A percentile compares a stretch with the other conserved stretches of the same genome.
Evolutionary conservation across 2,329 filamentous ascomycete species (phyloP).

Genomic region (Nigrospora sphaerica): DNA sequence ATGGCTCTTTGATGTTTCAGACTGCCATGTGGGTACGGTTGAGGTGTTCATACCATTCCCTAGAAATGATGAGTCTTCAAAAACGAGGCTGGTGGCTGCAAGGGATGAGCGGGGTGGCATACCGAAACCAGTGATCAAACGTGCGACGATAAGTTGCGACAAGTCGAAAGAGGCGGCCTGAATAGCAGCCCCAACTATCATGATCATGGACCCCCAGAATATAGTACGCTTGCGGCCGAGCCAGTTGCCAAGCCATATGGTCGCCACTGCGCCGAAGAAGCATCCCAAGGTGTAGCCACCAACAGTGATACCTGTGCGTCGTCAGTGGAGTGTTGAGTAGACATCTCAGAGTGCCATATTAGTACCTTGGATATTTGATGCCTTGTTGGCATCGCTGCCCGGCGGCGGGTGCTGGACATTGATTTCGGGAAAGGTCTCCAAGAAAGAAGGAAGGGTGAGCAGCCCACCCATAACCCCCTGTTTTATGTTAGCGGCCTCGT

Average conservation of each 20-base stretch:
- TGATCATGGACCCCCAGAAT: conserved; percentile 5
- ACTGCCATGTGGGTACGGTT: conserved; percentile 9
- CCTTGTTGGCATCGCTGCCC: conserved; percentile 4
- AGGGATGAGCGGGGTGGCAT: background rate
- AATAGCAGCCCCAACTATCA: conserved; percentile 7
- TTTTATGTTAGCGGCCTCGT: too few relatives aligned
- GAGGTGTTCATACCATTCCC: conserved; percentile 7
- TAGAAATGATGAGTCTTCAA: background rate
- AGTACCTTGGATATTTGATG: conserved; percentile 6
- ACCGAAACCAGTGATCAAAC: conserved; percentile 6
- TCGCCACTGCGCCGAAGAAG: conserved; percentile 8
- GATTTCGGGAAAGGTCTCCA: conserved; percentile 6
- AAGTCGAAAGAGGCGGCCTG: conserved; percentile 6
- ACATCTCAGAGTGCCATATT: background rate
- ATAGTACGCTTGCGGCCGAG: conserved; percentile 8
- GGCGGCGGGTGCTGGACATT: conserved; percentile 5
- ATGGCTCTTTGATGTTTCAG: conserved; percentile 8
- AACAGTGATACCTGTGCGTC: conserved; percentile 5
- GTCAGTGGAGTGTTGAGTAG: background rate
- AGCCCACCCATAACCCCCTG: too few relatives aligned
- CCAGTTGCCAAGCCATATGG: conserved; percentile 7
- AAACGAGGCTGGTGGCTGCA: background rate
- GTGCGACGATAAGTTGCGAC: conserved; percentile 6
- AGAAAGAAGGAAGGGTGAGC: background rate
- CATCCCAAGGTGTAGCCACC: conserved; percentile 9